phyloP scores from a whole-genome alignment of 2,329 filamentous ascomycete genomes.

The Trichoderma arundinaceum region DNA sequence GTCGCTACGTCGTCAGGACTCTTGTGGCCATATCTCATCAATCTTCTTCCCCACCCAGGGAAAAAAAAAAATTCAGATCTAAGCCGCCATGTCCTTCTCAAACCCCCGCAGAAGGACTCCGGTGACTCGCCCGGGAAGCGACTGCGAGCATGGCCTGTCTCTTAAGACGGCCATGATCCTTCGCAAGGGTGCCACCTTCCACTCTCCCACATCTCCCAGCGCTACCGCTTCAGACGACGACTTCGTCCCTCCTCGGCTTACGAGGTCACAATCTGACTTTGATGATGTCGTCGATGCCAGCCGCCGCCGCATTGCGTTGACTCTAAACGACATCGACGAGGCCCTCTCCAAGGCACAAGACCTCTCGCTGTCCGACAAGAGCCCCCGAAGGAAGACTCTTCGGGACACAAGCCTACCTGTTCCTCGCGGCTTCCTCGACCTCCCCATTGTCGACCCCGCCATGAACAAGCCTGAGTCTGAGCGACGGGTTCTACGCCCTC shows the following conservation, averaged over 20 bases:
- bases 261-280: conserved; percentile 71
- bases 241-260: conserved; percentile 61
- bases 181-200: conserved; percentile 73
- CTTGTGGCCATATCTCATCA: conserved; percentile 39
- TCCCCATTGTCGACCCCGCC: conserved; percentile 58
- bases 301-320: conserved; percentile 70
- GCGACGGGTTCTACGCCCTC: conserved; percentile 59
- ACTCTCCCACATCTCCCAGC: conserved; percentile 57
- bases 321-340: conserved; percentile 69
- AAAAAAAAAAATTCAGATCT: conserved; percentile 39
- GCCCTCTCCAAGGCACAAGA: conserved; percentile 57
- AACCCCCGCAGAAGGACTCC: conserved; percentile 55
- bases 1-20: conserved; percentile 42
- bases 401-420: conserved; percentile 64
- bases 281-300: conserved; percentile 75
- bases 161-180: conserved; percentile 54
- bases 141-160: conserved; percentile 43
- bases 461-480: conserved; percentile 53
- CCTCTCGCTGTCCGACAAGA: conserved; percentile 48
- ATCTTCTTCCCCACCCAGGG: conserved; percentile 40
- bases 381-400: conserved; percentile 44
- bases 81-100: conserved; percentile 56
- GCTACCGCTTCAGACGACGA: conserved; percentile 46
- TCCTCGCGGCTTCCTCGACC: conserved; percentile 63
- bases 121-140: conserved; percentile 48